Evolutionary conservation across 148 eudicot genomes (phyloP).

Genomic region (Salicornia ramosissima): DNA sequence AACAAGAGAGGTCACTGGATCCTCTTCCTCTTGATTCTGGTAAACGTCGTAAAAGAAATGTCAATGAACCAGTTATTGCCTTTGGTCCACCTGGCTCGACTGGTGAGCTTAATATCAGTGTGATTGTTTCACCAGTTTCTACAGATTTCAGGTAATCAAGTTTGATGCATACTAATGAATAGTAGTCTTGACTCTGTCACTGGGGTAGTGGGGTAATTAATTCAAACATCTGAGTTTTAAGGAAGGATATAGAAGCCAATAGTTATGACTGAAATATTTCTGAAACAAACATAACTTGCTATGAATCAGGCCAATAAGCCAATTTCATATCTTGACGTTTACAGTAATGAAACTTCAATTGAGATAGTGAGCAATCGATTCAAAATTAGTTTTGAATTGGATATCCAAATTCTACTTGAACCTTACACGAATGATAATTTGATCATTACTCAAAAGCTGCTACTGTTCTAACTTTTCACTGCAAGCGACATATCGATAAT

Average conservation of each 20-base stretch:
- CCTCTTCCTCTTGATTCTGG: slow-evolving; percentile 39
- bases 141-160: slow-evolving; percentile 69
- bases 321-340: no score
- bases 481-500: background rate
- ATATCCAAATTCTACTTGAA: background rate
- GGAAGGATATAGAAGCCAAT: background rate
- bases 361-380: no score
- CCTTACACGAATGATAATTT: background rate
- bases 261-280: no score
- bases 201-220: background rate
- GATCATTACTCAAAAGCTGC: background rate
- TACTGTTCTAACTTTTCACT: background rate
- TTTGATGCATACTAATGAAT: background rate
- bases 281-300: no score
- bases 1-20: slow-evolving; percentile 63
- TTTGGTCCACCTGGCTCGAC: slow-evolving; percentile 91
- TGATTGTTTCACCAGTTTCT: slow-evolving; percentile 73
- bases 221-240: no score
- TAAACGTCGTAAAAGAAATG: slow-evolving; percentile 34
- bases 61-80: slow-evolving; percentile 79
- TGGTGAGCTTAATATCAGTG: slow-evolving; percentile 95
- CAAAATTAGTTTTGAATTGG: no score
- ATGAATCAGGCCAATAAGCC: no score
- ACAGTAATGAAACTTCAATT: no score
- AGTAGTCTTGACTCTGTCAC: background rate